phyloP scores from a whole-genome alignment of 208 protist species.

The Leishmania tarentolae region DNA sequence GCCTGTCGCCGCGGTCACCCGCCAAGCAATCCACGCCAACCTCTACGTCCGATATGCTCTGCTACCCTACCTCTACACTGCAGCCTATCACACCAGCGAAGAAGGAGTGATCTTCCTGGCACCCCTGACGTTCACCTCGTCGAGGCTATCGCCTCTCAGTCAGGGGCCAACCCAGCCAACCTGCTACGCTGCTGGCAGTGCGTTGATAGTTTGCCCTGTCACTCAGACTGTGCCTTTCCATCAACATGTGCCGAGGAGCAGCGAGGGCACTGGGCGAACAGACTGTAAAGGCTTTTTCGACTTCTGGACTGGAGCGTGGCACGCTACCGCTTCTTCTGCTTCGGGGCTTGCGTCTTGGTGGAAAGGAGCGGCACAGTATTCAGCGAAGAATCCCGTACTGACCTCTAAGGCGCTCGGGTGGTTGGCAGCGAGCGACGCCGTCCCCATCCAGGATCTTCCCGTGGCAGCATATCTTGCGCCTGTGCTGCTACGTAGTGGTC shows the following conservation, averaged over 20 bases:
- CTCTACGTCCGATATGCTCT: slow-evolving; percentile 85
- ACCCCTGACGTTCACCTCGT: slow-evolving; percentile 85
- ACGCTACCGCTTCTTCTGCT: not conserved
- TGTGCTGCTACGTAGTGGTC: slow-evolving; percentile 15
- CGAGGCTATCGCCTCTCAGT: not conserved
- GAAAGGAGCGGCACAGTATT: not conserved
- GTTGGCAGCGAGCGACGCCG: not conserved
- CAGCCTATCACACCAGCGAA: slow-evolving; percentile 70
- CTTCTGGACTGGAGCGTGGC: slow-evolving; percentile 42
- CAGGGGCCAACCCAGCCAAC: not conserved
- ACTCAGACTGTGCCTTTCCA: slow-evolving; percentile 1
- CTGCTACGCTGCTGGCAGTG: slow-evolving; percentile 33
- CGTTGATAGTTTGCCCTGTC: slow-evolving; percentile 39
- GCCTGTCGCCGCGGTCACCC: not conserved
- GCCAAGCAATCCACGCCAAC: slow-evolving; percentile 16
- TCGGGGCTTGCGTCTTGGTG: slow-evolving; percentile 2
- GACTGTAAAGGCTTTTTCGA: slow-evolving; percentile 27
- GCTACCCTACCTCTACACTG: slow-evolving; percentile 96
- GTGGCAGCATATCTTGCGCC: slow-evolving; percentile 12
- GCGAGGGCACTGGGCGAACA: not conserved
- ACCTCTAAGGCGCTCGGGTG: slow-evolving; percentile 8
- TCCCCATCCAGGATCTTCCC: not conserved
- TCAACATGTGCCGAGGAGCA: not conserved
- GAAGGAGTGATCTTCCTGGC: slow-evolving; percentile 79
- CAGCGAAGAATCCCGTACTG: not conserved